Percentiles rank a stretch among this genome's conserved stretches.
phyloP scores from a whole-genome alignment of 2,329 filamentous ascomycete species.

The Arthrobotrys musiformis region DNA sequence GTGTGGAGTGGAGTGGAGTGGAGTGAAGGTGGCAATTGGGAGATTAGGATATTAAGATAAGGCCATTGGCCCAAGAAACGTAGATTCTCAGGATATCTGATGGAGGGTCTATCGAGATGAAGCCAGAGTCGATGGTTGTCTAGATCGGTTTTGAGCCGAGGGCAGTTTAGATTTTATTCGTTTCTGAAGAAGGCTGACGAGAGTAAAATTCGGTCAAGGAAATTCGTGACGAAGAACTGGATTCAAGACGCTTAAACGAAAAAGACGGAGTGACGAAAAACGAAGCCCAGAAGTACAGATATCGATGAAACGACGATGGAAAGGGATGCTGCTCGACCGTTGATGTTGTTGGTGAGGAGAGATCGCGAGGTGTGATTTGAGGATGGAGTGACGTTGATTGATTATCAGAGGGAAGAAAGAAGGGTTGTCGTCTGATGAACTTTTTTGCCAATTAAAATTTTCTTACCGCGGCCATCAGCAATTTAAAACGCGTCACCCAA shows the following conservation, averaged over 20 bases:
- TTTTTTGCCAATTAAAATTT: slow-evolving; percentile 29
- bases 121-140: background rate
- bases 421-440: slow-evolving; percentile 42
- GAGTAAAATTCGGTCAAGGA: slow-evolving; percentile 26
- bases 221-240: slow-evolving; percentile 42
- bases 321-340: background rate
- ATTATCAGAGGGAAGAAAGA: no score
- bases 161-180: background rate
- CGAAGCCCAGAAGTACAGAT: background rate
- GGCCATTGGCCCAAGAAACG: slow-evolving; percentile 10
- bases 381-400: slow-evolving; percentile 38
- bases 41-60: slow-evolving; percentile 22
- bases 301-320: background rate
- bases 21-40: slow-evolving; percentile 12
- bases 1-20: background rate
- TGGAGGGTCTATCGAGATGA: slow-evolving; percentile 1
- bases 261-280: slow-evolving; percentile 6
- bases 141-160: slow-evolving; percentile 6
- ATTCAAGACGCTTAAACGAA: slow-evolving; percentile 38
- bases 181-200: slow-evolving; percentile 20
- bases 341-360: slow-evolving; percentile 4
- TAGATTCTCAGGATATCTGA: background rate
- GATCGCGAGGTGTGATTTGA: slow-evolving; percentile 27
- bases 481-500: slow-evolving; percentile 46
- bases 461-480: background rate